Evolutionary conservation across 2,329 filamentous ascomycete genomes (phyloP).

Genomic region (Byssochlamys sp.): DNA sequence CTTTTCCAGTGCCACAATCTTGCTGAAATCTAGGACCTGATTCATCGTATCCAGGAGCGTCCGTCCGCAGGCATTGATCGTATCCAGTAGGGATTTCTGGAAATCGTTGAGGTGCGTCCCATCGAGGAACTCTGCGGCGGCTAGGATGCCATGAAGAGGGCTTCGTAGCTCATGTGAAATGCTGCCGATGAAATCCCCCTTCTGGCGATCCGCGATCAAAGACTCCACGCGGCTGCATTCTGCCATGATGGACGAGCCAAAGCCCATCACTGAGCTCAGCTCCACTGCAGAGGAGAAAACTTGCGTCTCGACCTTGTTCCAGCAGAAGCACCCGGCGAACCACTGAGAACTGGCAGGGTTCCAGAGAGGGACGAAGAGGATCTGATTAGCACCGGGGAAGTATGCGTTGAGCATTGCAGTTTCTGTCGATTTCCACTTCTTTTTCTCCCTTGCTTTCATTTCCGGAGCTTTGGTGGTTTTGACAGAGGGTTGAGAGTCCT

Average conservation of each 20-base stretch:
- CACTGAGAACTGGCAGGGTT: conserved; percentile 40
- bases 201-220: conserved; percentile 34
- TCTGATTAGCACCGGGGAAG: conserved; percentile 39
- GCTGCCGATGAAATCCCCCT: conserved; percentile 36
- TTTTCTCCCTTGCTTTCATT: conserved; percentile 12
- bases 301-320: conserved; percentile 28
- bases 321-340: conserved; percentile 39
- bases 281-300: conserved; percentile 30
- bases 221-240: conserved; percentile 36
- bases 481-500: not conserved
- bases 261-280: conserved; percentile 32
- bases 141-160: conserved; percentile 35
- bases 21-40: conserved; percentile 42
- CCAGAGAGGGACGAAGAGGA: conserved; percentile 45
- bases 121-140: conserved; percentile 33
- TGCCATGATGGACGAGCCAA: conserved; percentile 34
- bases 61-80: conserved; percentile 33
- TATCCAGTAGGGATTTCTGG: conserved; percentile 31
- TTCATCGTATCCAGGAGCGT: conserved; percentile 37
- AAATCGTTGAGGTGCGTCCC: conserved; percentile 31
- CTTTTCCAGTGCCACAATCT: conserved; percentile 37
- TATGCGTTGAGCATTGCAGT: conserved; percentile 32
- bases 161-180: conserved; percentile 37
- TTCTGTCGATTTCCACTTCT: conserved; percentile 25
- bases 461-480: conserved; percentile 9